Base-by-base conservation (phyloP, 768 basidiomycete genomes). In the Cystofilobasidium macerans region DNA sequence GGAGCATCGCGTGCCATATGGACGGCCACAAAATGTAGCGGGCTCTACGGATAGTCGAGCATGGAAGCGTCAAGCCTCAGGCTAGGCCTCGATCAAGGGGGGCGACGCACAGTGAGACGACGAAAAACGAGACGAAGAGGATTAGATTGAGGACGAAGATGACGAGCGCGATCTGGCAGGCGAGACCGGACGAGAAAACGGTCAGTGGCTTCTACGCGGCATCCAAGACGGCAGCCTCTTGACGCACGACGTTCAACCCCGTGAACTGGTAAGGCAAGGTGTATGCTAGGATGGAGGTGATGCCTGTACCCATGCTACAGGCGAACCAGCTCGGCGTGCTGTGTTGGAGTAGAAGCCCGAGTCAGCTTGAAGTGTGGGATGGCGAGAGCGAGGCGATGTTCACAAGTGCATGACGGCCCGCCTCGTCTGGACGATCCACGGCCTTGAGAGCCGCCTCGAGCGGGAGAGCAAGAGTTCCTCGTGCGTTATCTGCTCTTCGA, bases 11-110 rank as follows among this genome's bases (percentile, higher is more conserved):
- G 0, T 70, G 69, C 81, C 82, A 83, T 57, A 82, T 78, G 38
- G 78, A 78, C 0, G 83, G 84, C 67, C 81, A 83, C 36, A 81
- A 67, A 57, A 76, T 75, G 73, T 85, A 86, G 61, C 85, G 81
- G 4, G 78, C 76, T 32, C 72, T 63, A n/a, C n/a, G n/a, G n/a
- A n/a, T n/a, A n/a, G n/a, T n/a, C n/a, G n/a, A n/a, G n/a, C 56
- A 68, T 71, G 6, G 11, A 54, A 20, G 26, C 71, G 8, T 8
- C 16, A 40, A 40, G 38, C 38, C n/a, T n/a, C n/a, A n/a, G n/a
- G n/a, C n/a, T n/a, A n/a, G n/a, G n/a, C n/a, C n/a, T n/a, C n/a
- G n/a, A n/a, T n/a, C n/a, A 63, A n/a, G 14, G 26, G 30, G 2
- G 14, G 16, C 35, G 40, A 42, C 68, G 62, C 40, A 70, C 7